Percentiles rank a stretch among this genome's conserved stretches.
phyloP scores from a whole-genome alignment of 495 filamentous ascomycete species.

The Aspergillus diversus region DNA sequence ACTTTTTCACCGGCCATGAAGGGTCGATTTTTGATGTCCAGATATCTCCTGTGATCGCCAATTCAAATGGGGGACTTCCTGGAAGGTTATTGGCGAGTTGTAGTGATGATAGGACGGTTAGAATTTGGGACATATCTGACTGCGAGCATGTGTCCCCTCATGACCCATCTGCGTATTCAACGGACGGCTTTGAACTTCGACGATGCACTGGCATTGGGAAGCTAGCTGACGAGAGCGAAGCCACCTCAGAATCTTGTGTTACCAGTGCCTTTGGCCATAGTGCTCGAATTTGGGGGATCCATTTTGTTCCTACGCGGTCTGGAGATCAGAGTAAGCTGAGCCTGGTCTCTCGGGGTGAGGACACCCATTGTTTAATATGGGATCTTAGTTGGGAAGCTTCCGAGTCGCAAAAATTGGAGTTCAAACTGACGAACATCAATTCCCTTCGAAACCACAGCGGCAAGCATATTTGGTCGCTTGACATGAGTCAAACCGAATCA shows the following conservation, averaged over 20 bases:
- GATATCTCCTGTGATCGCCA: conserved; percentile 65
- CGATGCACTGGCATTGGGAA: conserved; percentile 45
- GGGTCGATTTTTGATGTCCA: conserved; percentile 89
- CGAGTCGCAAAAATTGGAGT: conserved; percentile 22
- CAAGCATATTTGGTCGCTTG: conserved; percentile 89
- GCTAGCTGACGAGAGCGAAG: conserved; percentile 19
- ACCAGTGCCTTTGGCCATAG: conserved; percentile 80
- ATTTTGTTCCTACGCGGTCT: conserved; percentile 54
- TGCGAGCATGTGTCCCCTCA: conserved; percentile 36
- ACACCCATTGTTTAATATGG: conserved; percentile 75
- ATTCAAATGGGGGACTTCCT: conserved; percentile 34
- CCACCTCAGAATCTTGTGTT: conserved; percentile 46
- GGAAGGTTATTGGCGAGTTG: conserved; percentile 79
- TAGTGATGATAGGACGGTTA: conserved; percentile 91
- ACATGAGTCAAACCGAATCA: conserved; percentile 38
- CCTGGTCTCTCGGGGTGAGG: conserved; percentile 79
- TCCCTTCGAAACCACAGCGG: conserved; percentile 70
- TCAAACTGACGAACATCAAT: conserved; percentile 52
- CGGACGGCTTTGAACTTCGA: conserved; percentile 48
- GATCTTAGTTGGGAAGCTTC: conserved; percentile 47
- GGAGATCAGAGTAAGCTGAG: conserved; percentile 31
- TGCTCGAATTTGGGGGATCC: conserved; percentile 87
- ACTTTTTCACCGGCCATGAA: conserved; percentile 84
- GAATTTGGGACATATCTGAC: conserved; percentile 81
- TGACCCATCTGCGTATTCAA: conserved; percentile 44